Base-by-base conservation (phyloP, 2,329 filamentous ascomycete species). In the Talaromyces sp. region DNA sequence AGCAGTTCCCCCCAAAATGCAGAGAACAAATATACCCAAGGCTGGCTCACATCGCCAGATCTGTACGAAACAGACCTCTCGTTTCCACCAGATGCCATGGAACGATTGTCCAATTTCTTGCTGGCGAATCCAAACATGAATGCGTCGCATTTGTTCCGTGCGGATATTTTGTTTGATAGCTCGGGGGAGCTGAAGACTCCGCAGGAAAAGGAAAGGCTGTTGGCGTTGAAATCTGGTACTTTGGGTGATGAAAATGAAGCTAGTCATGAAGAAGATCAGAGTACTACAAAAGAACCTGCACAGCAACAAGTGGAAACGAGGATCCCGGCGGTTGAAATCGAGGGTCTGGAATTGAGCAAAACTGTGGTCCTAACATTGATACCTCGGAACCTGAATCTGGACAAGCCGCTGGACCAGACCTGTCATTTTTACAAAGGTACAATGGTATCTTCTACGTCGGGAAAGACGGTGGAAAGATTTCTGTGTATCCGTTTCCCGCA, bases 401-500 rank as follows among this genome's bases (percentile, higher is more conserved):
- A 98, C 74, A 79, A 81, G 23, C 82, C 89, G 1, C 75, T 97
- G 65, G 83, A 92, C 61, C 94, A 98, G 75, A 96, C 92, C 1
- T 96, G 92, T 73, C 83, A 91, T 60, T 84, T 93, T 65, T 91
- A 91, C 56, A 61, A 68, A 42, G 59, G 61, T 3, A 57, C 51
- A 10, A 55, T 44, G 1, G 30, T 28, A 30, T 57, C 59, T n/a
- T 57, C 63, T 30, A n/a, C 3, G 8, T 31, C 52, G 54, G 52
- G 57, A 64, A 75, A 77, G 33, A 84, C 82, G 36, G 16, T 56
- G 28, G 53, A 67, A 9, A 66, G 67, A 1, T 64, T 69, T 34
- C 76, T 94, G 58, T 85, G 96, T 16, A 75, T 96, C 36, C 96
- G 96, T 72, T 81, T 90, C 5, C 92, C 94, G 7, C 92, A 96